Base-by-base conservation (phyloP, 1,139 yeast genomes). In the Pichia sp. region DNA sequence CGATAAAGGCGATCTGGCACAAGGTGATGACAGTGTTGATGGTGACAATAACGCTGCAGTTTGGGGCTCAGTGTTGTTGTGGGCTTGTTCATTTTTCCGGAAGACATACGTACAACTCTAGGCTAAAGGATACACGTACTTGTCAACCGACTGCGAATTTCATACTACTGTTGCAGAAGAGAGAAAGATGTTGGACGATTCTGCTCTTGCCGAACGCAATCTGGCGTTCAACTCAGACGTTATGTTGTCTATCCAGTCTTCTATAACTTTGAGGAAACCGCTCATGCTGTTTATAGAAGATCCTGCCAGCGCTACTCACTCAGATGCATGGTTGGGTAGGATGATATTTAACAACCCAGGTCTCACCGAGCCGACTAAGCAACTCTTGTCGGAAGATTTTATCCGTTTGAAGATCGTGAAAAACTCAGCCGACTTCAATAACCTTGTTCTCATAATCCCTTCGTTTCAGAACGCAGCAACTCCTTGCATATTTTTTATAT, bases 381-480 rank as follows among this genome's bases (percentile, higher is more conserved):
- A 50, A 1, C 19, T 54, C 1, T 49, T 64, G 13, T 34, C 38
- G 11, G 47, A 55, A 4, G 57, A 62, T 4, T 74, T 74, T 41
- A 74, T 84, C 2, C 72, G 79, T 47, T 68, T 85, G 51, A 72
- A 74, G 59, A 66, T 85, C 42, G 55, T 68, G 1, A 72, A 76
- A 47, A 77, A 72, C n/a, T 70, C 82, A 0, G 64, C 65, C 1
- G 84, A 84, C 57, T 82, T 72, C 59, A 67, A 62, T 1, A 72
- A 71, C 60, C 83, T 85, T 61, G 70, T 74, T 47, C 81, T 79
- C 59, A 69, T 81, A 13, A 81, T 81, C 61, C 78, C 77, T 0
- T 72, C 73, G 34, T 73, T 76, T 40, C 64, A 62, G 1, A 70
- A 74, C 3, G 16, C 88, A 85, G 11, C 74, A 80, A 60, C 70